Conservation (phyloP, 257 asterid species). For the Nicotiana knightiana region DNA sequence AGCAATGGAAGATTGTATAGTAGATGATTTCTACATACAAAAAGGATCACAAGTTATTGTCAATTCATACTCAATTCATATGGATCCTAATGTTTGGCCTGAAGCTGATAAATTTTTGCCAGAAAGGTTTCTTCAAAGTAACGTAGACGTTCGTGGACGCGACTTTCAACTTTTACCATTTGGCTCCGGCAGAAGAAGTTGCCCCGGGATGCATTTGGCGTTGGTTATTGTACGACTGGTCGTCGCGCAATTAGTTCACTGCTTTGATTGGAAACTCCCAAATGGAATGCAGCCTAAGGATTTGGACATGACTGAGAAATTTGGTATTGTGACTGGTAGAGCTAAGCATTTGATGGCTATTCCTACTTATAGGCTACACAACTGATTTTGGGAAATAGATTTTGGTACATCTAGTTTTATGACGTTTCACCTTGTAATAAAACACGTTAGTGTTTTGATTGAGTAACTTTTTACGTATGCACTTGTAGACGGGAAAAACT, state of each 20-base stretch:
- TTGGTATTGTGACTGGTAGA: conserved; percentile 30
- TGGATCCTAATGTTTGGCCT: conserved; percentile 39
- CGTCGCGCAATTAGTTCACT: conserved; percentile 52
- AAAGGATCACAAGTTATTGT: conserved; percentile 37
- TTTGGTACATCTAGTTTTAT: background rate
- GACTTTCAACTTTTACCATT: conserved; percentile 51
- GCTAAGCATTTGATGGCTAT: conserved; percentile 23
- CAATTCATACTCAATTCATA: conserved; percentile 38
- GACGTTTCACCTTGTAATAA: background rate
- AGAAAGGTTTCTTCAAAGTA: conserved; percentile 38
- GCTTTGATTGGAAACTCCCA: conserved; percentile 54
- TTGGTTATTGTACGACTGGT: conserved; percentile 34
- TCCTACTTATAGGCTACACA: conserved; percentile 19
- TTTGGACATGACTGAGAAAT: conserved; percentile 42
- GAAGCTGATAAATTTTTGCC: conserved; percentile 47
- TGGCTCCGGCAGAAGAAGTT: conserved; percentile 49
- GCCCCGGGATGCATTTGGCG: conserved; percentile 51
- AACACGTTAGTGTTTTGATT: background rate
- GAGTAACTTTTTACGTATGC: background rate
- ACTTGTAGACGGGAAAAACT: background rate
- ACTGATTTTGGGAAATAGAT: background rate
- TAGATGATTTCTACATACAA: conserved; percentile 33
- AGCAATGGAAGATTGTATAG: conserved; percentile 31
- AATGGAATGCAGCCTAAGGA: conserved; percentile 30
- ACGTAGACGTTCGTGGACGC: conserved; percentile 36